Evolutionary conservation across 441 rosid species (phyloP), one percentile per base, ranked within the genome.

Genomic region (Manihot esculenta): DNA sequence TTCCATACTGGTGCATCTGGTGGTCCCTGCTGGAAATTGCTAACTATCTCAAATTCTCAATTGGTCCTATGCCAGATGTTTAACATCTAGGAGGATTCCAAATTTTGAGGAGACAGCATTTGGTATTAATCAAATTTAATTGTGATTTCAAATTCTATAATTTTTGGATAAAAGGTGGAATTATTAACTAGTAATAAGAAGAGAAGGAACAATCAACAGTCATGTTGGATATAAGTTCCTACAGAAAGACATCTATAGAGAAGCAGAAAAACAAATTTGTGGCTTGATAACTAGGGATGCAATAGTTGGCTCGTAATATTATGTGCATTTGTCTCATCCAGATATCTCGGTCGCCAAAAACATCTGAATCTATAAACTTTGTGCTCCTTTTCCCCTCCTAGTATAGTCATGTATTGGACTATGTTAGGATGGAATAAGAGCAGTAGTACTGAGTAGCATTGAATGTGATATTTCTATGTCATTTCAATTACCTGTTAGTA

Each of bases 391-490:
- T 38, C 30, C 24, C 15, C 5, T 54, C 4, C n/a, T 3, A 49
- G 21, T 54, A 23, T 5, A 4, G 4, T 21, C n/a, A 10, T 10
- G n/a, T 59, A 12, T 33, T 26, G 33, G 8, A 64, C 55, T 24
- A 15, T 47, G 15, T 10, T 33, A 26, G 10, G 42, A 15, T 49
- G 57, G 30, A 65, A 55, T 38, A 54, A 24, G 38, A 53, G 18
- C 4, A 30, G 10, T 42, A 7, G 21, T 17, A 3, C 10, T 38
- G 4, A 4, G 1, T 23, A 13, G 7, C 18, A 42, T 44, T 30
- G 12, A 35, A 24, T 41, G 13, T 71, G 60, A 71, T 49, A n/a
- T 61, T 20, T 51, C 62, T 35, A 9, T 20, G 68, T 24, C 51
- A 54, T 41, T 62, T 62, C 17, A 42, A 51, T 62, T 13, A 11